phyloP scores from a whole-genome alignment of 1,284 basidiomycete genomes.

The Cryptococcus sp. region DNA sequence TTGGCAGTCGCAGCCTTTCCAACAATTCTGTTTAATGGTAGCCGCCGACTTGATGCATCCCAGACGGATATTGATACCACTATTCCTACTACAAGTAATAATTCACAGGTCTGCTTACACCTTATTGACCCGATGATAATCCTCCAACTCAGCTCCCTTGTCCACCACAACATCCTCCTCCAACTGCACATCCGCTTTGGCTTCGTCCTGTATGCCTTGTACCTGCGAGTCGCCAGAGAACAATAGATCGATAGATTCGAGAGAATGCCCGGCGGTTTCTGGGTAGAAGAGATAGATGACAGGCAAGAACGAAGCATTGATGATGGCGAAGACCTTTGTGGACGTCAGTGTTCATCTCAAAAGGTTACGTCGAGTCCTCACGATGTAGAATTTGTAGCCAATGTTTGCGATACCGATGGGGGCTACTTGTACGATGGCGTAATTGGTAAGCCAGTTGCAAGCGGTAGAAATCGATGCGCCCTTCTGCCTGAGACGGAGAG shows the following conservation, averaged over 20 bases:
- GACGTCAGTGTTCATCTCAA: neutral
- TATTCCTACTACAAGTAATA: no score
- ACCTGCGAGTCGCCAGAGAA: constrained; percentile 4
- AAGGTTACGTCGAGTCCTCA: constrained; percentile 3
- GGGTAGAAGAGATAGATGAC: constrained; percentile 31
- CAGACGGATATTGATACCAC: no score
- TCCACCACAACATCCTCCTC: neutral
- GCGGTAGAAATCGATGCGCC: constrained; percentile 37
- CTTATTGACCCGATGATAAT: neutral
- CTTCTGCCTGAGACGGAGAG: constrained; percentile 30
- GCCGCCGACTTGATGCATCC: no score
- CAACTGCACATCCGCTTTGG: neutral
- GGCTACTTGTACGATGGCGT: constrained; percentile 28
- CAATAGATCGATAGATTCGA: constrained; percentile 26
- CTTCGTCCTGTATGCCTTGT: neutral
- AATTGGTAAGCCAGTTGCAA: constrained; percentile 29
- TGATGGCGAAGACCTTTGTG: constrained; percentile 16
- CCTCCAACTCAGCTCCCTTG: neutral
- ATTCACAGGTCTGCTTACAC: no score
- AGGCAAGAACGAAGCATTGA: constrained; percentile 23
- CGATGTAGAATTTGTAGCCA: constrained; percentile 36
- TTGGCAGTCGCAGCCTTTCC: no score
- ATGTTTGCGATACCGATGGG: constrained; percentile 26
- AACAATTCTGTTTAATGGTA: no score
- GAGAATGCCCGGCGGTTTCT: constrained; percentile 27